Evolutionary conservation across 306 rosid species (phyloP).

Genomic region (Castanea mollissima): DNA sequence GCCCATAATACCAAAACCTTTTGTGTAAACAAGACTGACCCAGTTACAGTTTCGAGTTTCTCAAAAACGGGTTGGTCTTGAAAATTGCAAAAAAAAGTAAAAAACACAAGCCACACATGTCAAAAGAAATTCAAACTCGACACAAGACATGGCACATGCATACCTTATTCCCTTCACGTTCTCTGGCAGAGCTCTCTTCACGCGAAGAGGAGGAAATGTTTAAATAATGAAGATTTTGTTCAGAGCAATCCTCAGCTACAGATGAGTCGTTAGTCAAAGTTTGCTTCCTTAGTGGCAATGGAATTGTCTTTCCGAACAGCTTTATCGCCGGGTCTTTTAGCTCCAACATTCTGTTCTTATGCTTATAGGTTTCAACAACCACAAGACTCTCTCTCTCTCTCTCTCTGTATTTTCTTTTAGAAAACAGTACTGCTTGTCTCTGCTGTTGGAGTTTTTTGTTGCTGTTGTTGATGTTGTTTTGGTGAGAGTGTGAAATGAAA

Average conservation of each 20-base stretch:
- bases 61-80: slow-evolving; percentile 37
- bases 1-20: slow-evolving; percentile 10
- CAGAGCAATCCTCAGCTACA: slow-evolving; percentile 10
- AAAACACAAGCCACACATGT: not conserved
- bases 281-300: slow-evolving; percentile 36
- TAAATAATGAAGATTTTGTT: slow-evolving; percentile 33
- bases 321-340: slow-evolving; percentile 54
- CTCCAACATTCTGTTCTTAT: slow-evolving; percentile 51
- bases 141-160: not conserved
- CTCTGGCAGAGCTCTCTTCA: slow-evolving; percentile 22
- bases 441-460: not conserved
- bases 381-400: slow-evolving; percentile 1
- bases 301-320: slow-evolving; percentile 81
- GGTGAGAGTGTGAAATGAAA: slow-evolving; percentile 13
- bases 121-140: not conserved
- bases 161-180: slow-evolving; percentile 44
- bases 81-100: slow-evolving; percentile 13
- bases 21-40: slow-evolving; percentile 14
- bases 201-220: slow-evolving; percentile 28
- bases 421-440: not conserved
- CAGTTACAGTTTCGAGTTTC: slow-evolving; percentile 9
- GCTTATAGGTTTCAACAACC: not conserved
- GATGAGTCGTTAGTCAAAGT: slow-evolving; percentile 14
- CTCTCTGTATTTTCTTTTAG: not conserved
- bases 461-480: slow-evolving; percentile 2